A percentile compares a stretch with the other conserved stretches of the same genome.
These are phyloP conservation scores for Coccomyxa sp. DNA, from an alignment of 139 green algal genomes.

Conservation along the genomic window DNA sequence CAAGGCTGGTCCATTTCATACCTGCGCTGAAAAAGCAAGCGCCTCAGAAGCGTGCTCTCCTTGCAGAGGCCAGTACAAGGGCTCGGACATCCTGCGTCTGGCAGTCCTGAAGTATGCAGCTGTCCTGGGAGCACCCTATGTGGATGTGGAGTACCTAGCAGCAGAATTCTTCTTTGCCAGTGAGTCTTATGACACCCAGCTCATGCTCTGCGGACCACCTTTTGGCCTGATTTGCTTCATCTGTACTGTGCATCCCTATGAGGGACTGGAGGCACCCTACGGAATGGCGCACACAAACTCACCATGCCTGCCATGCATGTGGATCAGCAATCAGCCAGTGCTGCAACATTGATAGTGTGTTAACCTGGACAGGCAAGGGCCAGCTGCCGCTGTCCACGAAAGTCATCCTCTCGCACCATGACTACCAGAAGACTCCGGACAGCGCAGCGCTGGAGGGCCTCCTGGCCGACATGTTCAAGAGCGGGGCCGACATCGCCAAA, in stretches of 20 bases:
- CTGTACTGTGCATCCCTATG: too few species aligned
- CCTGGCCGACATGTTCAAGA: slow-evolving; percentile 46
- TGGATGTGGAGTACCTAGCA: slow-evolving; percentile 92
- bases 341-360: too few species aligned
- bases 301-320: too few species aligned
- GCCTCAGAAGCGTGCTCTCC: too few species aligned
- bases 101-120: slow-evolving; percentile 67
- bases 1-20: too few species aligned
- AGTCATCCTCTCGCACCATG: slow-evolving; percentile 92
- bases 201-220: neutral
- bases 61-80: slow-evolving; percentile 83
- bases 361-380: slow-evolving; percentile 22
- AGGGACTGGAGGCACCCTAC: too few species aligned
- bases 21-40: too few species aligned
- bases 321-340: too few species aligned
- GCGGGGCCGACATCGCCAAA: slow-evolving; percentile 88
- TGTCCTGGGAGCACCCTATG: slow-evolving; percentile 69
- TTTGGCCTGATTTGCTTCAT: too few species aligned
- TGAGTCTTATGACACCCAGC: too few species aligned
- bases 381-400: slow-evolving; percentile 52
- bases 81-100: slow-evolving; percentile 67
- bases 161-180: slow-evolving; percentile 68
- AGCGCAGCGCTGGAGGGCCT: slow-evolving; percentile 56
- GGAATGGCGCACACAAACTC: too few species aligned
- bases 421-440: slow-evolving; percentile 80